A percentile compares a stretch with the other conserved stretches of the same genome.
Conservation (phyloP, 2,329 filamentous ascomycete species). For the Conoideocrella luteorostrata region DNA sequence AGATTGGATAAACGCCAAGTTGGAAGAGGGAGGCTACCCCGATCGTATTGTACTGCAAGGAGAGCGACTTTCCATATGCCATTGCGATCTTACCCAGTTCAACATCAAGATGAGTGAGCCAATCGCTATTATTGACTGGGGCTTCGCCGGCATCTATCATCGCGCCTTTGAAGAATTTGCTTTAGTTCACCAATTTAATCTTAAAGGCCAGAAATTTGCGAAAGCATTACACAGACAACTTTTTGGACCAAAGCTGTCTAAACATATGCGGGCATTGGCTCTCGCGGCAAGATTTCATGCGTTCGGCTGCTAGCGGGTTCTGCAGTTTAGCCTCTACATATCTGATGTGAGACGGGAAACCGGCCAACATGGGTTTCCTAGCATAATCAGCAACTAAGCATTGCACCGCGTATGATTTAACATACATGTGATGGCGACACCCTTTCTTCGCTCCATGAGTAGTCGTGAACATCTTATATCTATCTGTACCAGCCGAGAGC, state of each 20-base stretch:
- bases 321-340: no score
- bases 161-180: constrained; percentile 7
- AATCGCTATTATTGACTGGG: constrained; percentile 6
- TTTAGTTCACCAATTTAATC: constrained; percentile 4
- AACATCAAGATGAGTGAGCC: constrained; percentile 9
- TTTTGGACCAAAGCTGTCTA: background rate
- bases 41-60: constrained; percentile 6
- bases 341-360: no score
- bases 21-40: background rate
- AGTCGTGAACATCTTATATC: no score
- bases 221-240: background rate
- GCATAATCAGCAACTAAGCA: no score
- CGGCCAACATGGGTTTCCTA: no score
- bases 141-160: constrained; percentile 8
- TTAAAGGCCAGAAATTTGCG: background rate
- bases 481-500: no score
- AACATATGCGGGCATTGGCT: background rate
- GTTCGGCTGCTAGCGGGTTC: no score
- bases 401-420: no score
- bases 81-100: constrained; percentile 7
- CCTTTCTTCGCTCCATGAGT: no score
- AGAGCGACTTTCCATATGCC: constrained; percentile 7
- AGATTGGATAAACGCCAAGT: constrained; percentile 4
- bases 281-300: constrained; percentile 9
- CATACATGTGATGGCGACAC: no score